Percentiles rank a stretch among this genome's conserved stretches.
Evolutionary conservation across 306 rosid genomes (phyloP).

Genomic region (Cicer yamashitae): DNA sequence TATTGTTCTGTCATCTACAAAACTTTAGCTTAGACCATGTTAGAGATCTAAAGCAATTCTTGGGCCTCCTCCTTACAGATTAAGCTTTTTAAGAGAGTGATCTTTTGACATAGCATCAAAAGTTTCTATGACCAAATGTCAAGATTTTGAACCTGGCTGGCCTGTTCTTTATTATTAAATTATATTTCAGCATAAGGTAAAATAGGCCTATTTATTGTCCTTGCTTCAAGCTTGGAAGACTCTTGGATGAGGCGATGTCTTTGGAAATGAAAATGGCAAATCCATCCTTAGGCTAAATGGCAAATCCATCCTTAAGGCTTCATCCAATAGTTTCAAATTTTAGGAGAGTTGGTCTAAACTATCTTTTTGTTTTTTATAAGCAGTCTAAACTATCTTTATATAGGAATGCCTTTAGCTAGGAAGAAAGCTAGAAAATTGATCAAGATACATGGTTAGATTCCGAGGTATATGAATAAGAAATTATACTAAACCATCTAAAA

Average conservation of each 20-base stretch:
- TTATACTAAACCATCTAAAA: constrained; percentile 18
- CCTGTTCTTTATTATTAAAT: constrained; percentile 3
- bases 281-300: background rate
- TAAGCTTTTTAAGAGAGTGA: constrained; percentile 8
- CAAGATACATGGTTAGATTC: constrained; percentile 29
- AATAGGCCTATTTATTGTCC: background rate
- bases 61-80: background rate
- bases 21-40: constrained; percentile 7
- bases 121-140: constrained; percentile 6
- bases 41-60: constrained; percentile 11
- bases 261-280: background rate
- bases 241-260: constrained; percentile 11
- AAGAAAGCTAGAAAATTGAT: constrained; percentile 30
- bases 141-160: constrained; percentile 21
- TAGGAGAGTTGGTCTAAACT: background rate
- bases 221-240: constrained; percentile 30
- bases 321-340: constrained; percentile 2
- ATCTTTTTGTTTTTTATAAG: too few species aligned
- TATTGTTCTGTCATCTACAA: constrained; percentile 6
- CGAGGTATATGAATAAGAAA: constrained; percentile 1
- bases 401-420: constrained; percentile 24
- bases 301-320: constrained; percentile 5
- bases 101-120: constrained; percentile 14
- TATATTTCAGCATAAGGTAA: background rate
- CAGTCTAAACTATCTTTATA: background rate